Percentiles rank a stretch among this genome's conserved stretches.
Evolutionary conservation across 495 filamentous ascomycete species (phyloP).

Genomic region (Neurospora discreta): DNA sequence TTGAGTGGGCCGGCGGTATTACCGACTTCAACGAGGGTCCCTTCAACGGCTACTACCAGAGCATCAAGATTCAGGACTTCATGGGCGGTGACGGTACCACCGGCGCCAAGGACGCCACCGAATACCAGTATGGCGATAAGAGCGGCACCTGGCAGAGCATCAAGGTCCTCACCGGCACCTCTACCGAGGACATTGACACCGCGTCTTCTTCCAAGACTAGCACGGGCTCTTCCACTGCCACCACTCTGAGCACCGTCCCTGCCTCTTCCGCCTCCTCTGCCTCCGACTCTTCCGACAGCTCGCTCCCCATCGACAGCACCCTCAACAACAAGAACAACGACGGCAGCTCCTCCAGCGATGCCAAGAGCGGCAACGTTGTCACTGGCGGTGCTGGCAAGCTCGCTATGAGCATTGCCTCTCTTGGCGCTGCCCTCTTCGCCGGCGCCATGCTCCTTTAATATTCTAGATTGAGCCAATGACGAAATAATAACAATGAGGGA

Average conservation of each 20-base stretch:
- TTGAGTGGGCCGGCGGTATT: constrained; percentile 77
- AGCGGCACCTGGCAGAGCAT: constrained; percentile 73
- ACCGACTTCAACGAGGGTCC: constrained; percentile 68
- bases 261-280: background rate
- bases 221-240: constrained; percentile 13
- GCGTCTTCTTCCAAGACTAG: constrained; percentile 13
- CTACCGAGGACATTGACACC: constrained; percentile 49
- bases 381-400: constrained; percentile 16
- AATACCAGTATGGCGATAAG: constrained; percentile 65
- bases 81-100: constrained; percentile 60
- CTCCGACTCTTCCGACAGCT: constrained; percentile 5
- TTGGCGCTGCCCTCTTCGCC: constrained; percentile 18
- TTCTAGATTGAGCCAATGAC: background rate
- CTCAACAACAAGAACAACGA: background rate
- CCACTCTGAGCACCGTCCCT: constrained; percentile 8
- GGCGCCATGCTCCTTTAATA: constrained; percentile 21
- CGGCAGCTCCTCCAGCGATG: background rate
- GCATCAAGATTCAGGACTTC: constrained; percentile 71
- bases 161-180: constrained; percentile 54
- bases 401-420: constrained; percentile 9
- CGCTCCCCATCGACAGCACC: constrained; percentile 2
- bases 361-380: background rate
- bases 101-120: constrained; percentile 38
- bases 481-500: background rate
- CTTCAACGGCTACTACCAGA: constrained; percentile 77